Percentiles rank a stretch among this genome's conserved stretches.
These are phyloP conservation scores for Lecanicillium sp. DNA, from an alignment of 2,329 filamentous ascomycete species.

Conservation along the genomic window DNA sequence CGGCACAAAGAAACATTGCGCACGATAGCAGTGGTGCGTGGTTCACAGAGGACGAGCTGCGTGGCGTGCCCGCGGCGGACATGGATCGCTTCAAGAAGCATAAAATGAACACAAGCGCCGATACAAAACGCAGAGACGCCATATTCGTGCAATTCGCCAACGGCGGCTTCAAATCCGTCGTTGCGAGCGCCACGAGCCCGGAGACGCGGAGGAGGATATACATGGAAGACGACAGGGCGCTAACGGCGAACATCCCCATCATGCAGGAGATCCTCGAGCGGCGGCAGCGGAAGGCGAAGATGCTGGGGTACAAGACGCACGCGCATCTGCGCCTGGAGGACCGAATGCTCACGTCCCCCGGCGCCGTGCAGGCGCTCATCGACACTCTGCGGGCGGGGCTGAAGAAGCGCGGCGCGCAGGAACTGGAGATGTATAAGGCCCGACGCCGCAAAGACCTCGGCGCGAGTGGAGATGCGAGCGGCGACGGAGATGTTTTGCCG, in stretches of 20 bases:
- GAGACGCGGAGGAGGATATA: slow-evolving; percentile 44
- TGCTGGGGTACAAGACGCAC: slow-evolving; percentile 50
- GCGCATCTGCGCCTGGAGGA: slow-evolving; percentile 48
- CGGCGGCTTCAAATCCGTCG: slow-evolving; percentile 44
- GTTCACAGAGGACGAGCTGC: slow-evolving; percentile 44
- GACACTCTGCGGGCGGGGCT: not conserved
- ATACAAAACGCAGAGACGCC: slow-evolving; percentile 25
- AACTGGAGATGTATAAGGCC: not conserved
- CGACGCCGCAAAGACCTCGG: no score
- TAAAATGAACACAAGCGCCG: not conserved
- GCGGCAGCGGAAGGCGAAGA: slow-evolving; percentile 46
- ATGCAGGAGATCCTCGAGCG: slow-evolving; percentile 49
- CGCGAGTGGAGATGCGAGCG: not conserved
- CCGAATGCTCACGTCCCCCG: slow-evolving; percentile 50
- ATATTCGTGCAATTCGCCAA: slow-evolving; percentile 49
- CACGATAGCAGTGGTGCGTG: slow-evolving; percentile 48
- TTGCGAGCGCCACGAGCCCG: slow-evolving; percentile 43
- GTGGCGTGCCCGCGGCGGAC: slow-evolving; percentile 26
- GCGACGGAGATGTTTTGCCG: not conserved
- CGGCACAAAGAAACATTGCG: slow-evolving; percentile 48
- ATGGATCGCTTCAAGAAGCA: not conserved
- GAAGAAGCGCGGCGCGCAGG: not conserved
- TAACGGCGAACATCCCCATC: slow-evolving; percentile 43
- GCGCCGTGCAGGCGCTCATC: slow-evolving; percentile 34
- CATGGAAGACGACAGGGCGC: slow-evolving; percentile 49